Evolutionary conservation across 1,139 yeast genomes (phyloP).

Genomic region (Diutina scorzettiae): DNA sequence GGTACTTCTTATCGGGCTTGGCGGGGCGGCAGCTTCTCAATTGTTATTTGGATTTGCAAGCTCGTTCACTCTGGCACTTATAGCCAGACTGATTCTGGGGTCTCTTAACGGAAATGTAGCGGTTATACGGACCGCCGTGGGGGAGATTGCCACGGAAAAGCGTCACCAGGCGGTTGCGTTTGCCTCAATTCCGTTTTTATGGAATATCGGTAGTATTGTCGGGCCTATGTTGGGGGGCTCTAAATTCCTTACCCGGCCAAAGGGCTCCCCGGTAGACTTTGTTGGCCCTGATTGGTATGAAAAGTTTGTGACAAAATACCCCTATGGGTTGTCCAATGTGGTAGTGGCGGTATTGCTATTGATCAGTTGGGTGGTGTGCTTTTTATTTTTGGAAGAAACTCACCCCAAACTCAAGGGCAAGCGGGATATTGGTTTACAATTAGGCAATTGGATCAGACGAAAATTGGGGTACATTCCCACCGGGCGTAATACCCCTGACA

Average conservation of each 20-base stretch:
- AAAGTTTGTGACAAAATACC: conserved; percentile 8
- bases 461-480: not conserved
- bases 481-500: not conserved
- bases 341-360: conserved; percentile 9
- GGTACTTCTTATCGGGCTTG: conserved; percentile 9
- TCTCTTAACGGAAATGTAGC: conserved; percentile 11
- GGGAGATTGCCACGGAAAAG: conserved; percentile 11
- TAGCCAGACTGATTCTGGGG: conserved; percentile 10
- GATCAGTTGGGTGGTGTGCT: conserved; percentile 8
- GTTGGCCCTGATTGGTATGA: conserved; percentile 9
- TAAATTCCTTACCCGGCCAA: conserved; percentile 10
- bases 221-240: conserved; percentile 12
- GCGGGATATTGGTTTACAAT: conserved; percentile 10
- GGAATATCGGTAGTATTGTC: conserved; percentile 12
- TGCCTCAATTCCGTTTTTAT: conserved; percentile 10
- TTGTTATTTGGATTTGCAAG: conserved; percentile 10
- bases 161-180: conserved; percentile 11
- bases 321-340: conserved; percentile 11
- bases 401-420: conserved; percentile 6
- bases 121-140: conserved; percentile 11
- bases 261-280: not conserved
- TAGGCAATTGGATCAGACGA: conserved; percentile 8
- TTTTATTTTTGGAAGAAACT: conserved; percentile 11
- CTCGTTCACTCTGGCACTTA: conserved; percentile 10
- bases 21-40: conserved; percentile 9